Evolutionary conservation across 352 stramenopile genomes (phyloP).

Genomic region (Phytophthora colocasiae): DNA sequence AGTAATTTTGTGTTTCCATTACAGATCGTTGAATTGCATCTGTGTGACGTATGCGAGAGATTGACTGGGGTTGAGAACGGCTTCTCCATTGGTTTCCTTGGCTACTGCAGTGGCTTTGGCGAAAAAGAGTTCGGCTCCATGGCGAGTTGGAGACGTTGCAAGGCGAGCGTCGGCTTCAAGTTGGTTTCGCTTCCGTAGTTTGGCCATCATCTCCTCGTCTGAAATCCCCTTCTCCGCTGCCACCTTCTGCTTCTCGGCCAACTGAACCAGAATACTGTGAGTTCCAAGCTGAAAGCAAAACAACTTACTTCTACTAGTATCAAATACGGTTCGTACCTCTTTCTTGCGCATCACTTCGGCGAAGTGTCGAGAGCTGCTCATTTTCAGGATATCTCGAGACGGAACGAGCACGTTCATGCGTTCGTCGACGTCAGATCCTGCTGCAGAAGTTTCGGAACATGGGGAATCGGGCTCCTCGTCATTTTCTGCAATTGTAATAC

Average conservation of each 20-base stretch:
- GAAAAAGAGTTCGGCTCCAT: slow-evolving; percentile 43
- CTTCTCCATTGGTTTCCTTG: slow-evolving; percentile 34
- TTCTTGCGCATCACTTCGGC: slow-evolving; percentile 84
- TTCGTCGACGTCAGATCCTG: slow-evolving; percentile 37
- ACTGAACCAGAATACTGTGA: slow-evolving; percentile 35
- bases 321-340: slow-evolving; percentile 50
- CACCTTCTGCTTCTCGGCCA: slow-evolving; percentile 79
- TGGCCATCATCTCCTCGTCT: slow-evolving; percentile 84
- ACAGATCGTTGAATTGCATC: slow-evolving; percentile 74
- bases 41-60: slow-evolving; percentile 79
- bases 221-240: slow-evolving; percentile 83
- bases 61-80: slow-evolving; percentile 40
- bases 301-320: background rate
- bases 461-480: slow-evolving; percentile 57
- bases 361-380: slow-evolving; percentile 85
- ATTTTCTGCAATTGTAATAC: slow-evolving; percentile 39
- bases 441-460: slow-evolving; percentile 53
- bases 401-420: slow-evolving; percentile 68
- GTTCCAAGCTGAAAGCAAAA: background rate
- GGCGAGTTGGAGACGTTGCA: slow-evolving; percentile 66
- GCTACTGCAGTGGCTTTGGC: slow-evolving; percentile 33
- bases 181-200: slow-evolving; percentile 79
- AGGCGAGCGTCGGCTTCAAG: slow-evolving; percentile 71
- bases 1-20: slow-evolving; percentile 43
- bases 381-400: slow-evolving; percentile 86